Percentiles rank a stretch among this genome's conserved stretches.
phyloP scores from a whole-genome alignment of 2,329 filamentous ascomycete species.

The Sarocladium kiliense region DNA sequence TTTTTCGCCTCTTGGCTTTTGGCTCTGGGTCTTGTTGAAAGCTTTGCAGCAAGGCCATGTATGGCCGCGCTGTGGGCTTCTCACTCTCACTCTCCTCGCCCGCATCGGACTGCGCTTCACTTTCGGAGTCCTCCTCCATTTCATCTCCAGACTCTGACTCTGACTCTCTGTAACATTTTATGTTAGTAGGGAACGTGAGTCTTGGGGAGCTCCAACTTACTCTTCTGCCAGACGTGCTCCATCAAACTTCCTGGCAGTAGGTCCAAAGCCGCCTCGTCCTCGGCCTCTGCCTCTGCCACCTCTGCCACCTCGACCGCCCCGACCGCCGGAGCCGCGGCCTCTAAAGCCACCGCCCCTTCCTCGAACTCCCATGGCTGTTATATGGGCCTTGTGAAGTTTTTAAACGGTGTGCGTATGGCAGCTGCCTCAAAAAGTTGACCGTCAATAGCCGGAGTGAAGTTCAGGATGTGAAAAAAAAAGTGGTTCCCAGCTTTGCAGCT shows the following conservation, averaged over 20 bases:
- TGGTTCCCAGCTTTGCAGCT: conserved; percentile 2
- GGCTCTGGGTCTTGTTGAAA: conserved; percentile 39
- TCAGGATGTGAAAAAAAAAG: conserved; percentile 5
- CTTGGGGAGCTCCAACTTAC: conserved; percentile 14
- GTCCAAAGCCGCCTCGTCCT: conserved; percentile 10
- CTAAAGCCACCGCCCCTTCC: conserved; percentile 28
- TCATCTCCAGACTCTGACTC: conserved; percentile 15
- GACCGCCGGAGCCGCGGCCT: conserved; percentile 24
- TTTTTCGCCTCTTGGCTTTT: conserved; percentile 52
- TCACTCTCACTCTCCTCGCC: conserved; percentile 30
- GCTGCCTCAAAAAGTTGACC: conserved; percentile 2
- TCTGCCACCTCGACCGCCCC: conserved; percentile 17
- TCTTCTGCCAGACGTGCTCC: conserved; percentile 29
- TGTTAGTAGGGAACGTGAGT: neutral
- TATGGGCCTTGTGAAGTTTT: too few species aligned
- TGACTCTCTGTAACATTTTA: conserved; percentile 12
- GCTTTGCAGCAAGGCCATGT: conserved; percentile 54
- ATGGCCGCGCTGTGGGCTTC: conserved; percentile 41
- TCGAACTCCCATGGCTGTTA: conserved; percentile 29
- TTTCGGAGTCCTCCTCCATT: conserved; percentile 19
- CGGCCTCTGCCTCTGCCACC: conserved; percentile 24
- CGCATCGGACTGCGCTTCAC: conserved; percentile 24
- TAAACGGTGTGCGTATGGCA: too few species aligned
- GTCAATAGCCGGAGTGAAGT: neutral
- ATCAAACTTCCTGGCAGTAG: conserved; percentile 27